Conservation (phyloP, 768 basidiomycete species). For the Suillus americanus region DNA sequence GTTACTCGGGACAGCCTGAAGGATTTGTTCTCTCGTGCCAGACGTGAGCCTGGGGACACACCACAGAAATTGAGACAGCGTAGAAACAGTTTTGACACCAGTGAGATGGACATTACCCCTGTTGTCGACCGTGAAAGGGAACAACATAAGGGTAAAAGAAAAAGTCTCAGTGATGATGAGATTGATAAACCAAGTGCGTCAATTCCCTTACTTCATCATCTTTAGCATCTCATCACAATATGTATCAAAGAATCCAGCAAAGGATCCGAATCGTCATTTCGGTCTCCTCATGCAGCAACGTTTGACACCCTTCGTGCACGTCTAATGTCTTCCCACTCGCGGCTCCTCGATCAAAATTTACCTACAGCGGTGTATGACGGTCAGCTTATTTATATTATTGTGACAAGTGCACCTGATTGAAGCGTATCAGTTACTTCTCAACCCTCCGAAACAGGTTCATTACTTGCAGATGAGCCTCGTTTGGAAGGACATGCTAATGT, state of each 20-base stretch:
- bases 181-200: slow-evolving; percentile 54
- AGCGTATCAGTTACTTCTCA: slow-evolving; percentile 1
- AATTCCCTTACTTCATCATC: slow-evolving; percentile 9
- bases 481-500: slow-evolving; percentile 18
- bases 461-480: slow-evolving; percentile 16
- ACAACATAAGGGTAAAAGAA: slow-evolving; percentile 49
- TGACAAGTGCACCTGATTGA: background rate
- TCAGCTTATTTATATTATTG: slow-evolving; percentile 23
- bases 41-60: slow-evolving; percentile 63
- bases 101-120: slow-evolving; percentile 60
- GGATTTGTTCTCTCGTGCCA: slow-evolving; percentile 64
- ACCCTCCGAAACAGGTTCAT: slow-evolving; percentile 14
- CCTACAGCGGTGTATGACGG: slow-evolving; percentile 35
- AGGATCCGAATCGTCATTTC: slow-evolving; percentile 37
- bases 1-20: slow-evolving; percentile 58
- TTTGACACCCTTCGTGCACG: slow-evolving; percentile 49
- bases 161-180: slow-evolving; percentile 71
- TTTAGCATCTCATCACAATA: slow-evolving; percentile 7
- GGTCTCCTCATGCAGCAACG: slow-evolving; percentile 44
- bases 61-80: slow-evolving; percentile 54
- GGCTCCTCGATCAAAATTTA: slow-evolving; percentile 36
- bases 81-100: slow-evolving; percentile 59
- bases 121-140: slow-evolving; percentile 40
- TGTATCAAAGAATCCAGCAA: slow-evolving; percentile 20
- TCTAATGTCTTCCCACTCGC: slow-evolving; percentile 38